Evolutionary conservation across 805 yeast species (phyloP).

Genomic region (Ogataea trehaloabstinens): DNA sequence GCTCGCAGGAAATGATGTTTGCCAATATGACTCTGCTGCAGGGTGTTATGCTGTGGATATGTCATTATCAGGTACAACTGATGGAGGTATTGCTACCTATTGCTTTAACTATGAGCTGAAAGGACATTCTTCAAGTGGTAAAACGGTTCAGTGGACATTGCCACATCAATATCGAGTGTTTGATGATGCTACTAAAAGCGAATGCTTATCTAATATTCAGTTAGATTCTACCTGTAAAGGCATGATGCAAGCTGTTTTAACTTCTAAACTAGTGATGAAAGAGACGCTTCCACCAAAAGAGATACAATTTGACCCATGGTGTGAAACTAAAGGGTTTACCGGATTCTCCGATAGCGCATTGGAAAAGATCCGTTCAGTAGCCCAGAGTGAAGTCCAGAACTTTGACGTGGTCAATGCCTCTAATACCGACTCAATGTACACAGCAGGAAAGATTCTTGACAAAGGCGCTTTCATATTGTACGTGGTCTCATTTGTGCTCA

Average conservation of each 20-base stretch:
- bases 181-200: conserved; percentile 19
- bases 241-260: conserved; percentile 44
- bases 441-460: conserved; percentile 83
- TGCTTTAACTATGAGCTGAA: conserved; percentile 36
- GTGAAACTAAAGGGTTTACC: conserved; percentile 40
- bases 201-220: conserved; percentile 25
- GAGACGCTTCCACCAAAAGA: conserved; percentile 30
- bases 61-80: conserved; percentile 39
- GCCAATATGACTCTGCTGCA: conserved; percentile 59
- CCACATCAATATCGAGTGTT: conserved; percentile 52
- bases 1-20: conserved; percentile 36
- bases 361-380: conserved; percentile 43
- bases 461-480: conserved; percentile 87
- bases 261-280: conserved; percentile 31
- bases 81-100: conserved; percentile 36
- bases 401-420: conserved; percentile 54
- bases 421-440: conserved; percentile 83
- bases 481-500: conserved; percentile 63
- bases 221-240: conserved; percentile 58
- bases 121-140: conserved; percentile 24
- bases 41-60: conserved; percentile 59
- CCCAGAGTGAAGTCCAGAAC: conserved; percentile 50
- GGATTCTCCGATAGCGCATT: conserved; percentile 36
- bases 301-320: conserved; percentile 57
- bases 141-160: conserved; percentile 44